Conservation (phyloP, 768 basidiomycete species). For the Termitomyces sp. region DNA sequence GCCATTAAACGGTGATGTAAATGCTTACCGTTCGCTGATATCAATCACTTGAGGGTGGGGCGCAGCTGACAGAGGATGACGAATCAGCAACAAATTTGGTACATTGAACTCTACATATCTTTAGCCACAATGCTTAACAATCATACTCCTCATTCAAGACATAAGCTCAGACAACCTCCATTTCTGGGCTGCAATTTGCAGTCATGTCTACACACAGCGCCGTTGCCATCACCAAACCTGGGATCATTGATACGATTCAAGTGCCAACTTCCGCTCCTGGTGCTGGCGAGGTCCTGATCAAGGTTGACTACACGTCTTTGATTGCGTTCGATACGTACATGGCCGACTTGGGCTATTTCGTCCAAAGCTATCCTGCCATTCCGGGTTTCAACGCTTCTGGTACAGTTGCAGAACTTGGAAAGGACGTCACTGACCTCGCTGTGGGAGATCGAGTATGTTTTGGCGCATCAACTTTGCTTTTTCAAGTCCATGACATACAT, state of each 20-base stretch:
- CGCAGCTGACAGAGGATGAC: background rate
- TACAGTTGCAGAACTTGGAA: slow-evolving; percentile 27
- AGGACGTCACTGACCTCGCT: slow-evolving; percentile 22
- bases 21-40: background rate
- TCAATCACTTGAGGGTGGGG: background rate
- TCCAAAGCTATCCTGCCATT: slow-evolving; percentile 23
- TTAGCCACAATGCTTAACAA: background rate
- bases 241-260: slow-evolving; percentile 27
- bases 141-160: background rate
- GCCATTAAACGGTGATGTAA: background rate
- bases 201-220: slow-evolving; percentile 34
- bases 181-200: background rate
- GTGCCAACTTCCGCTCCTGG: slow-evolving; percentile 25
- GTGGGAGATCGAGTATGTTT: slow-evolving; percentile 31
- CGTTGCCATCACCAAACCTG: slow-evolving; percentile 30
- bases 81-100: background rate
- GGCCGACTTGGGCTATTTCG: slow-evolving; percentile 22
- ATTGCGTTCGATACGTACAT: slow-evolving; percentile 33
- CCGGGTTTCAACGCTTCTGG: slow-evolving; percentile 33
- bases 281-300: slow-evolving; percentile 27
- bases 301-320: slow-evolving; percentile 30
- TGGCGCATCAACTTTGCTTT: slow-evolving; percentile 6
- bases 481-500: background rate
- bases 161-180: background rate
- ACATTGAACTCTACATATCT: background rate